Conservation (phyloP, 1,284 basidiomycete species). For the Malassezia vespertilionis region DNA sequence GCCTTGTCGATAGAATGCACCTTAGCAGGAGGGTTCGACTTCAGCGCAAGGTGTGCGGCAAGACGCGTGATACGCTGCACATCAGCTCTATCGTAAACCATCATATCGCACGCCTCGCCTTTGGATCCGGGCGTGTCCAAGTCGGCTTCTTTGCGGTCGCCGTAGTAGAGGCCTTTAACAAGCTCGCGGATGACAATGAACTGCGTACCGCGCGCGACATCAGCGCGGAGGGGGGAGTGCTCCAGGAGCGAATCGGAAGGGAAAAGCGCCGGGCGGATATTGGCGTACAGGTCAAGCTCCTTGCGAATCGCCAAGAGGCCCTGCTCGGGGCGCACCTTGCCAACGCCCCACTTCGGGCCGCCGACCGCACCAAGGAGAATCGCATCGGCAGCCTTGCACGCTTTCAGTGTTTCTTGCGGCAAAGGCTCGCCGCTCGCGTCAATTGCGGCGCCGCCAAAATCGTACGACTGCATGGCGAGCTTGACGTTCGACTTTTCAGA, state of each 20-base stretch:
- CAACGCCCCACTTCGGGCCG: slow-evolving; percentile 92
- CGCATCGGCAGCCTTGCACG: slow-evolving; percentile 43
- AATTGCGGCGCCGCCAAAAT: slow-evolving; percentile 89
- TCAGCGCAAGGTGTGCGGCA: slow-evolving; percentile 80
- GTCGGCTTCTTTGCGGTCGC: slow-evolving; percentile 72
- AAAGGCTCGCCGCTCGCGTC: slow-evolving; percentile 74
- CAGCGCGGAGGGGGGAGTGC: slow-evolving; percentile 83
- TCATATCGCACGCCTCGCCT: slow-evolving; percentile 51
- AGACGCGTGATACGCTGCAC: slow-evolving; percentile 91
- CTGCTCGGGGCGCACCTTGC: slow-evolving; percentile 85
- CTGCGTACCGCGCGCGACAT: slow-evolving; percentile 72
- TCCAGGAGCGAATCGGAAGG: slow-evolving; percentile 78
- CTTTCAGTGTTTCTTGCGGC: slow-evolving; percentile 67
- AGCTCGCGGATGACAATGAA: slow-evolving; percentile 92
- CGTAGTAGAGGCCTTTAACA: slow-evolving; percentile 60
- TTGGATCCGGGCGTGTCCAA: slow-evolving; percentile 34
- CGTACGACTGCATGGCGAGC: slow-evolving; percentile 59
- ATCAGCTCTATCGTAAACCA: slow-evolving; percentile 82
- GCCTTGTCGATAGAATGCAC: slow-evolving; percentile 97
- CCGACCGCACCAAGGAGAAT: slow-evolving; percentile 64
- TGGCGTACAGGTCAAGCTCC: slow-evolving; percentile 85
- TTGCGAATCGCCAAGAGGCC: slow-evolving; percentile 87
- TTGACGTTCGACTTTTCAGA: slow-evolving; percentile 57
- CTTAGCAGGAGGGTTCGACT: slow-evolving; percentile 66
- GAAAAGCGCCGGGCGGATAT: slow-evolving; percentile 92